Percentiles rank a stretch among this genome's conserved stretches.
Conservation (phyloP, 2,329 filamentous ascomycete species). For the Herpotrichia juniperi region DNA sequence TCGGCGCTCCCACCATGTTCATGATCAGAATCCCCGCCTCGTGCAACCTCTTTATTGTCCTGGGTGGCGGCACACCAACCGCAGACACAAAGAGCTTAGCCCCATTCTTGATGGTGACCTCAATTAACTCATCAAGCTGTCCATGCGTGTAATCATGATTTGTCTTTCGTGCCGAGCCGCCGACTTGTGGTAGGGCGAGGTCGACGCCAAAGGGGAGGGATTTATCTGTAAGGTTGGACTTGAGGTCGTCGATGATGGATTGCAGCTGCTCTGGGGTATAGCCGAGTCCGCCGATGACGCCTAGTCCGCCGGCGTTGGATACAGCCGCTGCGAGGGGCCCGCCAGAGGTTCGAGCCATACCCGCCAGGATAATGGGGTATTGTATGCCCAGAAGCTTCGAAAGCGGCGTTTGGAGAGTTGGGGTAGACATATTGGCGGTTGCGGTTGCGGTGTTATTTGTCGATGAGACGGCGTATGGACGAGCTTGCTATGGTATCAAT, state of each 20-base stretch:
- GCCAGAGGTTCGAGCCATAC: conserved; percentile 80
- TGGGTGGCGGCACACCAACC: conserved; percentile 80
- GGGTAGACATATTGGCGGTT: conserved; percentile 35
- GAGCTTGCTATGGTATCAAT: conserved; percentile 1
- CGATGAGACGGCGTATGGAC: neutral
- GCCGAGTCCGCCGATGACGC: conserved; percentile 57
- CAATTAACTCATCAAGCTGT: conserved; percentile 84
- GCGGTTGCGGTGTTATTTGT: conserved; percentile 4
- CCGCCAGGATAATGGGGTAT: conserved; percentile 89
- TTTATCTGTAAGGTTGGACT: conserved; percentile 70
- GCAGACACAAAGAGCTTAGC: conserved; percentile 85
- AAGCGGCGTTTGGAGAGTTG: conserved; percentile 45
- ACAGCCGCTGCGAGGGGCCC: conserved; percentile 48
- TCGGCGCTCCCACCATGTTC: conserved; percentile 97
- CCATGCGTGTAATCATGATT: conserved; percentile 97
- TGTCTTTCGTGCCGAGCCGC: conserved; percentile 81
- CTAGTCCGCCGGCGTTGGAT: conserved; percentile 84
- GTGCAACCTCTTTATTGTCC: conserved; percentile 78
- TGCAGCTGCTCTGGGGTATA: conserved; percentile 72
- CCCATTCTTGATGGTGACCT: conserved; percentile 83
- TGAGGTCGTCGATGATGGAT: conserved; percentile 84
- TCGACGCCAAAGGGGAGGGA: conserved; percentile 88
- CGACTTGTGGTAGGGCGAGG: conserved; percentile 87
- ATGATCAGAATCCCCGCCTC: conserved; percentile 82
- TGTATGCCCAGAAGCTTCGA: conserved; percentile 74